Evolutionary conservation across 1,284 basidiomycete species (phyloP), one percentile per base, ranked within the genome.

Genomic region (Boletus albobrunnescens): DNA sequence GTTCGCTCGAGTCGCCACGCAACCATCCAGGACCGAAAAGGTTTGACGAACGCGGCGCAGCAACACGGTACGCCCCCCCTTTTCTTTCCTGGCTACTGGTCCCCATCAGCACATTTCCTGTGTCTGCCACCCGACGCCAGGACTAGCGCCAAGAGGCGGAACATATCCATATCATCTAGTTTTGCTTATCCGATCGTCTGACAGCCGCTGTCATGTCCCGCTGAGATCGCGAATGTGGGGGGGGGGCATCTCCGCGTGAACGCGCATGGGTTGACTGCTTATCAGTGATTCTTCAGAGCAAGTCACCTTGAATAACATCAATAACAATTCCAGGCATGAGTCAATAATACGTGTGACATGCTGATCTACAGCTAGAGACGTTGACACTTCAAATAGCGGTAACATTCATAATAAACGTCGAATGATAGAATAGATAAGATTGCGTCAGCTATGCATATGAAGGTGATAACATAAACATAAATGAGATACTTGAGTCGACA

Each of bases 341-440:
- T 31, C 33, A 22, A 26, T 33, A 33, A 26, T n/a, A 32, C n/a
- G 23, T n/a, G 19, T 11, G 6, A 1, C 26, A 36, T 3, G 26
- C 41, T 19, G 8, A 24, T 22, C 39, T 30, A 28, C 31, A n/a
- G 19, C 16, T 22, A 13, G 16, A n/a, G n/a, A n/a, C n/a, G n/a
- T n/a, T n/a, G n/a, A 27, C 14, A 12, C 14, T 11, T 16, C 27
- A 20, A 9, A 14, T 20, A 33, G 12, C 7, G 35, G 20, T 36
- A 36, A 28, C 23, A 20, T 33, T 33, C 41, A 22, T 22, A 27
- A 20, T 31, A 30, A 11, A 11, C 9, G 3, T 48, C 28, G 8
- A 16, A 32, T 32, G 27, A 26, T 42, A 44, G 50, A 14, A 40
- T 53, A 46, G 33, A 47, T 46, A 57, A n/a, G 30, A 40, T 24